Evolutionary conservation across 768 basidiomycete species (phyloP).

Genomic region (Leccinum olivaceopallidum): DNA sequence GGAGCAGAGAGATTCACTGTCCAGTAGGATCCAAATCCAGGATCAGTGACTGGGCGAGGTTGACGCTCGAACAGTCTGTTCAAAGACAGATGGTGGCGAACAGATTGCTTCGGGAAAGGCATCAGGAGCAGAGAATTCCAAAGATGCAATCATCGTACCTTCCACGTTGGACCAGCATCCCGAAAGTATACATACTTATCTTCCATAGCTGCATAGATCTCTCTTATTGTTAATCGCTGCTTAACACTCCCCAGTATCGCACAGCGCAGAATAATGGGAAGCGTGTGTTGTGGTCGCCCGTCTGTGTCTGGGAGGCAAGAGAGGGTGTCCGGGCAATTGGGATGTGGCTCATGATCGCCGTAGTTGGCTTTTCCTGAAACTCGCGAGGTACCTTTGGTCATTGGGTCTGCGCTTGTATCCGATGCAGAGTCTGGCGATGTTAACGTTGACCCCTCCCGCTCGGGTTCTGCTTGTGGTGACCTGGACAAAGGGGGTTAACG

Average conservation of each 20-base stretch:
- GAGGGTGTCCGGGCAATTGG: conserved; percentile 76
- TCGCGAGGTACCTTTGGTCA: conserved; percentile 22
- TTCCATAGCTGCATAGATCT: conserved; percentile 88
- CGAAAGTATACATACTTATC: conserved; percentile 80
- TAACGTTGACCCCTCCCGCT: conserved; percentile 28
- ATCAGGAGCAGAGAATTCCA: conserved; percentile 1
- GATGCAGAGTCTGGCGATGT: conserved; percentile 37
- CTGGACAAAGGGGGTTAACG: conserved; percentile 33
- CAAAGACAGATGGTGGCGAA: conserved; percentile 80
- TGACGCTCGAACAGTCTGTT: conserved; percentile 83
- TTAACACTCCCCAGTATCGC: conserved; percentile 78
- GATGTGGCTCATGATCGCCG: conserved; percentile 61
- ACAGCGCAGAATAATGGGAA: conserved; percentile 82
- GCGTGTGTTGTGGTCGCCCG: conserved; percentile 78
- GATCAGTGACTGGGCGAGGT: conserved; percentile 79
- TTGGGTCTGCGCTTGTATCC: conserved; percentile 33
- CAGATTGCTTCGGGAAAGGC: conserved; percentile 65
- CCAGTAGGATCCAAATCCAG: conserved; percentile 88
- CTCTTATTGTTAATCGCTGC: conserved; percentile 77
- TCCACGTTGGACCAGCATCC: conserved; percentile 82
- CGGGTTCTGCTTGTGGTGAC: conserved; percentile 24
- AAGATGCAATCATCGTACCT: conserved; percentile 46
- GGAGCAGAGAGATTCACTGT: conserved; percentile 86
- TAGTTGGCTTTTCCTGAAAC: conserved; percentile 26
- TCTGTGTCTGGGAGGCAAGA: conserved; percentile 78